phyloP scores from a whole-genome alignment of 805 yeast genomes.

The Lachancea lanzarotensis region DNA sequence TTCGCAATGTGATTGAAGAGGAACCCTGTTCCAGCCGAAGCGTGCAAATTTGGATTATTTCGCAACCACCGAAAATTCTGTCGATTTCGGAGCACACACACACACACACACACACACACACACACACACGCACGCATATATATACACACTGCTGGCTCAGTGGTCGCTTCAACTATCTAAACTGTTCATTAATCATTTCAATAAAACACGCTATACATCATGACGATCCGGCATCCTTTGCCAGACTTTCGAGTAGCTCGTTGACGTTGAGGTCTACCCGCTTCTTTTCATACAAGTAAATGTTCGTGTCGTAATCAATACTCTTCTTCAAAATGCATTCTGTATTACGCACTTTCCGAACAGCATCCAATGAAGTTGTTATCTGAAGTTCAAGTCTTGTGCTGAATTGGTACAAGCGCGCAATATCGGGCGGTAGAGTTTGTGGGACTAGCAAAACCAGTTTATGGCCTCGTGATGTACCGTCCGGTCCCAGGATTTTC shows the following conservation, averaged over 20 bases:
- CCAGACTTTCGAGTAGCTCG: neutral
- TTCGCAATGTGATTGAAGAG: no score
- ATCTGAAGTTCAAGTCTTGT: constrained; percentile 18
- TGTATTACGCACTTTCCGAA: constrained; percentile 10
- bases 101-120: no score
- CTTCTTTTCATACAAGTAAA: constrained; percentile 17
- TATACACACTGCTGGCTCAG: no score
- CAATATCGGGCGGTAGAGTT: constrained; percentile 11
- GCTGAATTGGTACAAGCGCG: constrained; percentile 13
- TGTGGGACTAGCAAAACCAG: constrained; percentile 14
- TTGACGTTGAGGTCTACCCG: neutral
- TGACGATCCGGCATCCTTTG: no score
- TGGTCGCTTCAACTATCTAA: no score
- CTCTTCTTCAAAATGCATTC: constrained; percentile 18
- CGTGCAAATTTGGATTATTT: no score
- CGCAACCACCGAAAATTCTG: no score
- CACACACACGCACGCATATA: no score
- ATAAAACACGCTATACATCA: no score
- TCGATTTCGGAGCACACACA: no score
- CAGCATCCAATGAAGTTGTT: constrained; percentile 14
- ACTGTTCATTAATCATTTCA: no score
- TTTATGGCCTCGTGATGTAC: constrained; percentile 13
- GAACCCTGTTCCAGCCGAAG: no score
- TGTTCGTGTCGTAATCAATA: constrained; percentile 19
- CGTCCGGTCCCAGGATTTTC: neutral